Base-by-base conservation (phyloP, 2,329 filamentous ascomycete genomes). In the Cladosporium sp. region DNA sequence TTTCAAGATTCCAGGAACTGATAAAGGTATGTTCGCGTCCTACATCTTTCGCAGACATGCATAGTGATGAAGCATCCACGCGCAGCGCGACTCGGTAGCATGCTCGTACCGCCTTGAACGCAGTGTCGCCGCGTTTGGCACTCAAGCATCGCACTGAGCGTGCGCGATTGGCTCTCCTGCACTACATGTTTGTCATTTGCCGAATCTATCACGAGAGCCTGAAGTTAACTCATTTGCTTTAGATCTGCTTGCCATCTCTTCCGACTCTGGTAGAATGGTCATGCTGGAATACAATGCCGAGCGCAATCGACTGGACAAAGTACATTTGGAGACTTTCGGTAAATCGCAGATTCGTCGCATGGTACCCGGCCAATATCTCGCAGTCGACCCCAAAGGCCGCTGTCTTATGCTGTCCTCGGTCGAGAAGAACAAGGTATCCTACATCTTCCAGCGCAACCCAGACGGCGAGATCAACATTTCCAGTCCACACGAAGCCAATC, bases 341-440 rank as follows among this genome's bases (percentile, higher is more conserved):
- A 99, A 99, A 72, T 97, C 93, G 7, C 95, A 93, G 32, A 82
- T 97, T 47, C 85, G 95, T 52, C 85, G 93, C 62, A 92, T 97
- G 32, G 83, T 99, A 39, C 93, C 95, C 2, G 93, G 95, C 54
- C 90, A 99, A 70, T 99, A 96, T 65, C 80, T 99, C 22, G 93
- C 92, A 6, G 89, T 89, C 47, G 93, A 99, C 64, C 93, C 93
- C 22, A 96, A 96, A 70, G 93, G 93, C 50, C 84, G 93, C 73
- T 95, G 95, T 50, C 96, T 92, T 66, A 79, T 99, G 66, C 88
- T 97, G 55, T 90, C 93, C 8, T 92, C 91, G 4, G 80, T 92
- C 50, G 95, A 99, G 74, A 99, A 99, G 80, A 99, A 97, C 75
- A 99, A 99, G 75, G 86, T 99, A 51, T 93, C 99, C 60, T 99